Evolutionary conservation across 345 rosid species (phyloP).

Genomic region (Mercurialis annua): DNA sequence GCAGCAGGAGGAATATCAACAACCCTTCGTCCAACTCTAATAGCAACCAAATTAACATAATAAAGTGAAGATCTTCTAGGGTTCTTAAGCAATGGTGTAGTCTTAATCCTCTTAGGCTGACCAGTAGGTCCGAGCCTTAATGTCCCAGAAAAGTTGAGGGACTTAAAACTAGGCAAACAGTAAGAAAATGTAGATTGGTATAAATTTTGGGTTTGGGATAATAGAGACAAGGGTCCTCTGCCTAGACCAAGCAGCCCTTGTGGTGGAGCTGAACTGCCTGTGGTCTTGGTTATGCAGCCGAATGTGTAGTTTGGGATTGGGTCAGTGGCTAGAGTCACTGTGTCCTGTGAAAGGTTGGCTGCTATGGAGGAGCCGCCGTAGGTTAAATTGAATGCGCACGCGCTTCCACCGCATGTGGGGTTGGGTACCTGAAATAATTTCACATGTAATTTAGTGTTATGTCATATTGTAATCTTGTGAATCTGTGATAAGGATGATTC

Average conservation of each 20-base stretch:
- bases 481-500: background rate
- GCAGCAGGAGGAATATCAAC: constrained; percentile 69
- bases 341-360: constrained; percentile 68
- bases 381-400: constrained; percentile 75
- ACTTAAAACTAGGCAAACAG: constrained; percentile 80
- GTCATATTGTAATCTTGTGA: background rate
- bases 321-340: constrained; percentile 55
- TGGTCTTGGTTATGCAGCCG: constrained; percentile 67
- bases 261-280: constrained; percentile 68
- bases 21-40: constrained; percentile 65
- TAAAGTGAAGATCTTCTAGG: constrained; percentile 83
- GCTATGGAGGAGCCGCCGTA: constrained; percentile 72
- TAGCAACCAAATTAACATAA: constrained; percentile 68
- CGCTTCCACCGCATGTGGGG: constrained; percentile 54
- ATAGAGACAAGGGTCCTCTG: constrained; percentile 76
- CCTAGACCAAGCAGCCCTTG: constrained; percentile 90
- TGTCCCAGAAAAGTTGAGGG: constrained; percentile 76
- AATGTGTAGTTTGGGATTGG: constrained; percentile 62
- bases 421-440: constrained; percentile 49
- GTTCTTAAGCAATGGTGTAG: constrained; percentile 74
- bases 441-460: background rate
- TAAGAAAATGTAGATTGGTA: constrained; percentile 82
- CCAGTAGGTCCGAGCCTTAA: constrained; percentile 71
- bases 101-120: constrained; percentile 73
- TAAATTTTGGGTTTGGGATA: constrained; percentile 69